phyloP scores from a whole-genome alignment of 345 rosid species.

The Noccaea bulbosa region DNA sequence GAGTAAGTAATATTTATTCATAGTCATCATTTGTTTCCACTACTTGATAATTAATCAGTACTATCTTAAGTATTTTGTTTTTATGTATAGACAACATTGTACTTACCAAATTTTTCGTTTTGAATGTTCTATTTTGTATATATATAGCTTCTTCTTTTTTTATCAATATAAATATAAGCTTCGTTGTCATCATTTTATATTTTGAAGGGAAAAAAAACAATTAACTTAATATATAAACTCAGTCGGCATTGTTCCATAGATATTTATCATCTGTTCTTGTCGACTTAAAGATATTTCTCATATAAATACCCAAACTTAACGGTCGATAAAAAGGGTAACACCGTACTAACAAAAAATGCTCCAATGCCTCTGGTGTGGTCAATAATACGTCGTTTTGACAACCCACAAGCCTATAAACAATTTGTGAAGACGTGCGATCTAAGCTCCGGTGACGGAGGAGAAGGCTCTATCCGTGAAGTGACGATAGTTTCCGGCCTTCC shows the following conservation, averaged over 20 bases:
- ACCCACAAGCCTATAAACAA: conserved; percentile 72
- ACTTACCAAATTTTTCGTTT: background rate
- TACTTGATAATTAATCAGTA: background rate
- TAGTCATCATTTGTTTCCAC: background rate
- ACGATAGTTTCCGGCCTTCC: conserved; percentile 65
- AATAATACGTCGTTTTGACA: conserved; percentile 60
- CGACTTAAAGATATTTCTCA: conserved; percentile 37
- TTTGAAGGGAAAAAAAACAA: background rate
- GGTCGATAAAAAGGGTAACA: conserved; percentile 1
- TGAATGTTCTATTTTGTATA: background rate
- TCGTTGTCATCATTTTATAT: background rate
- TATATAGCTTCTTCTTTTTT: too few relatives aligned
- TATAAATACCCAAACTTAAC: conserved; percentile 25
- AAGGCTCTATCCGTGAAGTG: conserved; percentile 63
- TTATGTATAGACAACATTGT: conserved; percentile 18
- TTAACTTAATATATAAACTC: background rate
- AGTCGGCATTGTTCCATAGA: conserved; percentile 34
- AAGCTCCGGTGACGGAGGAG: conserved; percentile 51
- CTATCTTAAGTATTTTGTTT: conserved; percentile 5
- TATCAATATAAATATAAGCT: background rate
- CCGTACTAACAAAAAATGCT: conserved; percentile 25
- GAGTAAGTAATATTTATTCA: background rate
- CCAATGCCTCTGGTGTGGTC: conserved; percentile 72
- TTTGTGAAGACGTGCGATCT: conserved; percentile 62
- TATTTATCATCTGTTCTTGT: conserved; percentile 26